Evolutionary conservation across 1,284 basidiomycete genomes (phyloP), one percentile per base, ranked within the genome.

Genomic region (Leccinum subrobustum): DNA sequence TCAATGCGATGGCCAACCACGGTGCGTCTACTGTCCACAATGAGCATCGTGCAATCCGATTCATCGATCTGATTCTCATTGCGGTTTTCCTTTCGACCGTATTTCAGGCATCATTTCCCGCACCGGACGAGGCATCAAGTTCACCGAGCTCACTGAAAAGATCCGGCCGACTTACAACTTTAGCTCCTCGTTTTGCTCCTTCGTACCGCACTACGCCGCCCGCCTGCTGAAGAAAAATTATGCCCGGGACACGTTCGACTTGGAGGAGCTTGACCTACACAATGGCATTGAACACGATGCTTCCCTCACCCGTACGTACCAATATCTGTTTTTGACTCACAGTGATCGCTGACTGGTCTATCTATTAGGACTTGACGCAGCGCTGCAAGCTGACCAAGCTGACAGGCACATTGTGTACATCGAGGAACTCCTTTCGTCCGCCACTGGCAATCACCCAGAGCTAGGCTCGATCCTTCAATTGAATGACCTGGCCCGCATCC

Each of bases 261-360:
- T 92, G 23, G 72, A 76, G 12, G 89, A 91, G 55, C 76, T 92
- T 42, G 79, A 82, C 66, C 70, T 87, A 29, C 90, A 92, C 71
- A 91, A 91, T 64, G 85, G 85, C 9, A 92, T 92, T 60, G 90
- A 92, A 66, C 90, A 92, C 65, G 90, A 92, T 64, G 89, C 78
- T 0, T 91, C 89, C 3, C 76, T 92, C 27, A 81, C 82, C 42
- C 82, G 90, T 91, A 70, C 57, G 84, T 42, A 52, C 16, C 14
- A 12, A 18, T n/a, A 5, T 8, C 3, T 12, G 12, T 14, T 11
- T 23, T 12, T 4, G 20, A 27, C 48, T 29, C 27, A 25, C 25
- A 29, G 27, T 29, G 27, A 29, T 37, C 11, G 53, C 9, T 18
- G 42, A 23, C 7, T 50, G 27, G 18, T 29, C 27, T 7, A 27